Evolutionary conservation across 2,329 filamentous ascomycete genomes (phyloP), one percentile per base, ranked within the genome.

Genomic region (Venturia nashicola): DNA sequence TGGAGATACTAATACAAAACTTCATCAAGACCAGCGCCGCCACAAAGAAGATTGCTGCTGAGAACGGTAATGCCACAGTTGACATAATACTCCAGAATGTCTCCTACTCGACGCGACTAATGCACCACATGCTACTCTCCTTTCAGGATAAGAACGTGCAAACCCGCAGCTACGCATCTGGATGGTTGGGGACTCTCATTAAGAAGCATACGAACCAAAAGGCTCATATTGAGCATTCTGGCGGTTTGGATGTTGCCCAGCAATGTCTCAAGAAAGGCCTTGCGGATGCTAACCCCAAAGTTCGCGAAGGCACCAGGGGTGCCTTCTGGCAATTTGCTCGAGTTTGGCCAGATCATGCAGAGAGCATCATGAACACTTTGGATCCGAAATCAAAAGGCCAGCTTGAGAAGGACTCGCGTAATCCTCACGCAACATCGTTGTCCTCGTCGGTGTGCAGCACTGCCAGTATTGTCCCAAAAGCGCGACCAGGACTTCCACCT

Each of bases 71-170:
- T 71, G 74, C 79, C 18, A 90, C 89, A 0, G 86, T 96, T n/a
- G 87, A 94, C 68, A 85, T 82, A 23, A 86, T 99, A 62, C 83
- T 97, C 67, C 83, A 85, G 67, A 86, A 88, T 69, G 88, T 88
- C 39, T 87, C 91, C 0, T 97, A 93, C 76, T 92, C 83, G 66
- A 79, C 81, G 65, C 87, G 91, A 36, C 81, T 97, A 67, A 83
- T 97, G 80, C 89, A 96, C 73, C 93, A 97, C 70, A 80, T 97
- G 59, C 89, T 86, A 79, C 78, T 79, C 63, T 92, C 93, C 32
- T 88, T 84, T 67, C 88, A 95, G 72, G 93, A 99, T 77, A 97
- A 97, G 78, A 97, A 97, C 71, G 87, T 92, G 2, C 89, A 94
- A 71, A 88, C 92, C 18, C 86, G 94, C 66, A 84, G 84, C 1